A percentile compares a stretch with the other conserved stretches of the same genome.
phyloP scores from a whole-genome alignment of 139 green algal species.

The Auxenochlorella protothecoides region DNA sequence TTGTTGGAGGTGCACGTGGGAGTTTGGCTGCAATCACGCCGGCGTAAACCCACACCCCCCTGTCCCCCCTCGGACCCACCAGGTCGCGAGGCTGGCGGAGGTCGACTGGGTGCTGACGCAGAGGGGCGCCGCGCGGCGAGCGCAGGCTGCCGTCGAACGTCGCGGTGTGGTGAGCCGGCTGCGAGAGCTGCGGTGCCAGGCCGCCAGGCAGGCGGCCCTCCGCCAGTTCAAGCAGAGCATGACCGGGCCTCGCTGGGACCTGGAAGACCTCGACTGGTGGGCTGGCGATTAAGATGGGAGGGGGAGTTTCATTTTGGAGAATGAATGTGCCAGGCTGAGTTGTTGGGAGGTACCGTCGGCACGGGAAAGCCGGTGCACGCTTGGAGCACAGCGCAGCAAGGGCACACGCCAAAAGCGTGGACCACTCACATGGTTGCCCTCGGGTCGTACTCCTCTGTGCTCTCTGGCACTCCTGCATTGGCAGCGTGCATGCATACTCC shows the following conservation, averaged over 20 bases:
- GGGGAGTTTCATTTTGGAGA: background rate
- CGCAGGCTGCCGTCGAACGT: constrained; percentile 18
- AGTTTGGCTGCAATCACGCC: no score
- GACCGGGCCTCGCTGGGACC: constrained; percentile 50
- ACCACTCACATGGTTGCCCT: background rate
- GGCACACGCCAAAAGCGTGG: background rate
- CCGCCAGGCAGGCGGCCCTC: constrained; percentile 22
- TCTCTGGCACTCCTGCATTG: background rate
- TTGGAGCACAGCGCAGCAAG: no score
- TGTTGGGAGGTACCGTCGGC: background rate
- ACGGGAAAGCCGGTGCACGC: no score
- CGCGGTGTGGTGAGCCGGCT: constrained; percentile 32
- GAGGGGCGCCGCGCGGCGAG: constrained; percentile 4
- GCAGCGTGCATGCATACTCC: background rate
- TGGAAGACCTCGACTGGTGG: constrained; percentile 62
- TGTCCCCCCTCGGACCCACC: background rate
- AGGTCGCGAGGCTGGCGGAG: constrained; percentile 5
- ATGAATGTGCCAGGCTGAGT: no score
- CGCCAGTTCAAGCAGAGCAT: constrained; percentile 60
- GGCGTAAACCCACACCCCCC: no score
- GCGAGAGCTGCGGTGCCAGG: constrained; percentile 21
- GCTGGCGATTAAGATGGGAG: background rate
- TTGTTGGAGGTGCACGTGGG: no score
- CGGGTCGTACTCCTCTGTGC: background rate
- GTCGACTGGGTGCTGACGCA: background rate